Base-by-base conservation (phyloP, 2,329 filamentous ascomycete genomes). In the Aspergillus novofumigatus region DNA sequence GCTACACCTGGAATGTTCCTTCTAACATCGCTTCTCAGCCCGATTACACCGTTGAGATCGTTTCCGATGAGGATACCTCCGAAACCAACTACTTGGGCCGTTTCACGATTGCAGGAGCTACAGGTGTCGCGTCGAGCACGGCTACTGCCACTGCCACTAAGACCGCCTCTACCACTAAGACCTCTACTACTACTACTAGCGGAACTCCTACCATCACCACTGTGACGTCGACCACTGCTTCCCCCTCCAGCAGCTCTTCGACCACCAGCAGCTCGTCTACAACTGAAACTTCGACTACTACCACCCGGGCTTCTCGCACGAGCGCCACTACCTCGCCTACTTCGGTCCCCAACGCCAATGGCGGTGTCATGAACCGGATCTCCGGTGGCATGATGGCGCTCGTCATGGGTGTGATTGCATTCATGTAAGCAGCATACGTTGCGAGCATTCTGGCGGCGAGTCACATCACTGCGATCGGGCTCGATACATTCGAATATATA, bases 31-130 rank as follows among this genome's bases (percentile, higher is more conserved):
- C 72, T 49, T 71, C 74, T 52, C 74, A 77, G 62, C 69, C 70
- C 42, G 74, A 79, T 67, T 84, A 83, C 75, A 79, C 80, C 56
- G 71, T 84, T 60, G 74, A 82, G 66, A 84, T 84, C 65, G 70
- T 81, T 66, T 71, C 75, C 62, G 80, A 81, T 62, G 61, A 62
- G 6, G 65, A 83, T 70, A 51, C 72, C 8, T 58, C 53, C 51
- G 65, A 77, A 59, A 73, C 71, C 69, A 84, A 84, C 76, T 84
- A 80, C 75, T 78, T 77, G 38, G 77, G 79, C 6, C 76, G 75
- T 59, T 84, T 84, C 71, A 72, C 75, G 41, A 72, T 84, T 55
- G 65, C 78, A 11, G 79, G 77, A 59, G 72, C 73, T 59, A 77
- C 75, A 56, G 77, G 62, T 58, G 60, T 66, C 32, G 62, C 69